Conservation (phyloP, 192 early-diverging fungal genomes). For the Mortierella hygrophila region DNA sequence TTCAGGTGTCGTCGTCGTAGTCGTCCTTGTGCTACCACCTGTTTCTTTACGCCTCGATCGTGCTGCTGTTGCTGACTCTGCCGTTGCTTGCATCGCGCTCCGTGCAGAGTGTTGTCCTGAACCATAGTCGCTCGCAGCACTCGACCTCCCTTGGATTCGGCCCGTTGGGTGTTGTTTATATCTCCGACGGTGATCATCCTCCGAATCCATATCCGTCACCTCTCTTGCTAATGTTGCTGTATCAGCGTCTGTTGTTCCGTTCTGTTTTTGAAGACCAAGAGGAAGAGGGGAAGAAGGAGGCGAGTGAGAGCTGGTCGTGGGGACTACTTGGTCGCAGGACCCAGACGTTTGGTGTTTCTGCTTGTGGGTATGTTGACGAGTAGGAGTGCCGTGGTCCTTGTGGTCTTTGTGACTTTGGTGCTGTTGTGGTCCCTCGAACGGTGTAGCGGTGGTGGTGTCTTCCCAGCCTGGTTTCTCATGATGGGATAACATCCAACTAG, state of each 20-base stretch:
- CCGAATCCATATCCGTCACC: not conserved
- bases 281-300: not conserved
- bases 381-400: not conserved
- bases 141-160: not conserved
- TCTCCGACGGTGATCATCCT: not conserved
- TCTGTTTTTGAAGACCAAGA: not conserved
- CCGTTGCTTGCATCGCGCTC: not conserved
- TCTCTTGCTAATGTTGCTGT: not conserved
- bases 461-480: not conserved
- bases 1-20: not conserved
- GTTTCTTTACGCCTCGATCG: not conserved
- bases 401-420: not conserved
- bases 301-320: not conserved
- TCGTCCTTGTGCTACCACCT: not conserved
- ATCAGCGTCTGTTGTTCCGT: not conserved
- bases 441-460: not conserved
- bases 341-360: not conserved
- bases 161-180: not conserved
- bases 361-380: not conserved
- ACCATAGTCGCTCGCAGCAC: not conserved
- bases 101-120: not conserved
- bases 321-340: not conserved
- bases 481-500: slow-evolving; percentile 1
- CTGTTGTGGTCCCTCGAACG: not conserved
- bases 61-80: not conserved